Evolutionary conservation across 2,329 filamentous ascomycete genomes (phyloP), one percentile per base, ranked within the genome.

Genomic region (Paecilomyces fulvus): DNA sequence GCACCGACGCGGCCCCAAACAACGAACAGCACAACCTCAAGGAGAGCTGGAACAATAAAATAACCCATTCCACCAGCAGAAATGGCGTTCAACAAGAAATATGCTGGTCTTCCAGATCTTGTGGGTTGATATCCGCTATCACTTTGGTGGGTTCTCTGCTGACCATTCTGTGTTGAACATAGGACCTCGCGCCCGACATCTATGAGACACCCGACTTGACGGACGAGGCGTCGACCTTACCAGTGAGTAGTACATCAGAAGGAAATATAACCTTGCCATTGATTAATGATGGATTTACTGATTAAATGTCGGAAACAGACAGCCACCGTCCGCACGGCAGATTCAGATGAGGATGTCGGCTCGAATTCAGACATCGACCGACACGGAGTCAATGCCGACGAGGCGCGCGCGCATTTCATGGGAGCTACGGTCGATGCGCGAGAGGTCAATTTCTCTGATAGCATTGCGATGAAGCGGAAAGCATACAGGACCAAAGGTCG

Each of bases 131-230:
- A 8, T 30, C 37, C 11, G 3, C n/a, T 46, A 9, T 23, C 12
- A 33, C 20, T 12, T 20, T 17, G n/a, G n/a, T n/a, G 25, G 12
- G n/a, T 25, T 8, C 10, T 5, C 33, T 17, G 37, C 14, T 37
- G 23, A 30, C 28, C 23, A 46, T 31, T n/a, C 30, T 10, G 14
- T 49, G 17, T 51, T 10, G 20, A 63, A 63, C 30, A 54, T 63
- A 95, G 89, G 92, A 96, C 75, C 88, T 87, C 55, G 91, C 92
- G 28, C 92, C 92, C 63, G 94, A 97, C 69, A 90, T 96, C 66
- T 97, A 96, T 79, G 92, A 97, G 75, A 97, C 94, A 14, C 92
- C 92, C 62, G 92, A 95, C 56, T 79, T 96, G 63, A 92, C 88
- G 56, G 90, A 96, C 68, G 92, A 95, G 73, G 88, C 85, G 61